Percentiles rank a stretch among this genome's conserved stretches.
Evolutionary conservation across 331 rosid species (phyloP).

Genomic region (Malus hybrid): DNA sequence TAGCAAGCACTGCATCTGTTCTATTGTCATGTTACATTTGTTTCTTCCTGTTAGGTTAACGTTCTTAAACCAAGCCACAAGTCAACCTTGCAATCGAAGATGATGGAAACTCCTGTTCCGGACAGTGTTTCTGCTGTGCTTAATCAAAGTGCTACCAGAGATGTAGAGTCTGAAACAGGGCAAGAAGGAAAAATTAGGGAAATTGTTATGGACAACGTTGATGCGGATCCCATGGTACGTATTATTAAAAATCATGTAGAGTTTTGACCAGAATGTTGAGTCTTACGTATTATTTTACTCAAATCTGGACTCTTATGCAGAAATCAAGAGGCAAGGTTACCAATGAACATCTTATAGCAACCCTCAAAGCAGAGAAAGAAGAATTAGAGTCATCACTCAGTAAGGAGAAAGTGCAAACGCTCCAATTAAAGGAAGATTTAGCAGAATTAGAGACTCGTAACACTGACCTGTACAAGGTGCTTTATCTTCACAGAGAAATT

Average conservation of each 20-base stretch:
- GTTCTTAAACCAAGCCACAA: slow-evolving; percentile 94
- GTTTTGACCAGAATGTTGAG: slow-evolving; percentile 3
- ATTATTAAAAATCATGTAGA: slow-evolving; percentile 5
- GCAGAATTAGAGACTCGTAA: slow-evolving; percentile 63
- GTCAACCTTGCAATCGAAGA: slow-evolving; percentile 72
- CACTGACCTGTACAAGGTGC: slow-evolving; percentile 80
- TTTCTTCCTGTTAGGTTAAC: slow-evolving; percentile 47
- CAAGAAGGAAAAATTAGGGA: slow-evolving; percentile 83
- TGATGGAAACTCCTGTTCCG: slow-evolving; percentile 44
- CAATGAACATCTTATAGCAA: slow-evolving; percentile 34
- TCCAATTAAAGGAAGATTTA: slow-evolving; percentile 80
- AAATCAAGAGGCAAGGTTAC: slow-evolving; percentile 49
- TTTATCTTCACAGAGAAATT: neutral
- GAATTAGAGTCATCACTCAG: slow-evolving; percentile 72
- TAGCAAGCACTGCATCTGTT: slow-evolving; percentile 11
- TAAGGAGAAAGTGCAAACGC: slow-evolving; percentile 61
- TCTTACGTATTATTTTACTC: neutral
- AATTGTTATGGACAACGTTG: slow-evolving; percentile 60
- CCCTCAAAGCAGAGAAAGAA: slow-evolving; percentile 77
- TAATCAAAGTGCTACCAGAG: slow-evolving; percentile 58
- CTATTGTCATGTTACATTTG: slow-evolving; percentile 12
- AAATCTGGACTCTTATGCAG: slow-evolving; percentile 26
- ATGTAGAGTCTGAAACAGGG: slow-evolving; percentile 57
- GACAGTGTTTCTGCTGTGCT: slow-evolving; percentile 61
- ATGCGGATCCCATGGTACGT: slow-evolving; percentile 47